Base-by-base conservation (phyloP, 2,329 filamentous ascomycete species). In the Monosporascus sp. region DNA sequence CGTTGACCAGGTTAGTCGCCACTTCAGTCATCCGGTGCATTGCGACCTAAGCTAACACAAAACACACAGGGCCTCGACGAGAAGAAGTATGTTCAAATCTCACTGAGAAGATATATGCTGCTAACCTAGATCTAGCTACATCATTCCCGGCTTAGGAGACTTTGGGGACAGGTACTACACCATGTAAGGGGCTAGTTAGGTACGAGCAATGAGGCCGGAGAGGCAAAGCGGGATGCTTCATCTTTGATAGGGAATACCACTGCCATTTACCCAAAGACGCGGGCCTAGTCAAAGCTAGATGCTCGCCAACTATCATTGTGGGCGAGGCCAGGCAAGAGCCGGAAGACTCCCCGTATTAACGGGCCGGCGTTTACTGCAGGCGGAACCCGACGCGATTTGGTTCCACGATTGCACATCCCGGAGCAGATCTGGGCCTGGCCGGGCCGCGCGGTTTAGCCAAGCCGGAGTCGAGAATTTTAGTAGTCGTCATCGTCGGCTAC, bases 101-200 rank as follows among this genome's bases (percentile, higher is more conserved):
- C 50, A 53, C 45, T 44, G 11, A 40, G 20, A 22, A 41, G n/a
- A 28, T 31, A 53, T 43, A 52, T 61, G 45, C 52, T 61, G 60
- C 74, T 78, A 69, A 78, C 68, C 51, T 56, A 43, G n/a, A 37
- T 60, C 59, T 69, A 97, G 93, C 71, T 97, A 97, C 70, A 97
- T 97, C 67, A 84, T 96, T 51, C 93, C 93, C 28, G 93, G 93
- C 28, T 79, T 97, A 18, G 93, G 93, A 60, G 93, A 97, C 70
- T 97, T 97, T 72, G 93, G 93, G 55, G 93, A 97, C 70, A 81
- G 93, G 60, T 97, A 94, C 73, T 97, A 97, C 72, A 97, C 93
- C 52, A 83, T 96, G 71, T 96, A 69, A 72, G 11, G 57, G 48
- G 37, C 52, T 46, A 38, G 48, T 28, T 51, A 46, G 28, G 48